Evolutionary conservation across 2,329 filamentous ascomycete genomes (phyloP).

Genomic region (Plenodomus biglobosus): DNA sequence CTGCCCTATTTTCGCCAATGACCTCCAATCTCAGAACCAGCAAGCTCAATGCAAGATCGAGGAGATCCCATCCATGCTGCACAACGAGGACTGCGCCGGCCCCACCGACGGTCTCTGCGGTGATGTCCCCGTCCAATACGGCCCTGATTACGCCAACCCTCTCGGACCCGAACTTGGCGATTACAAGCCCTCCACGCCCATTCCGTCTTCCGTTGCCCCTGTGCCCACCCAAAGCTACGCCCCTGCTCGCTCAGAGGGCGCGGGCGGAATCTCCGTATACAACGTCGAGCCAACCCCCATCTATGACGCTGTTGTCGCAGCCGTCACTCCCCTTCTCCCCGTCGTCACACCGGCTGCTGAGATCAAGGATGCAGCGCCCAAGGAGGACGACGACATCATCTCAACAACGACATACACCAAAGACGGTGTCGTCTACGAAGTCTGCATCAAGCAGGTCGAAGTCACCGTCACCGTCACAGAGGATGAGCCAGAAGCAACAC

Average conservation of each 20-base stretch:
- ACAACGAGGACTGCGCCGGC: slow-evolving; percentile 61
- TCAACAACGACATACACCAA: slow-evolving; percentile 48
- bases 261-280: slow-evolving; percentile 40
- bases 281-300: slow-evolving; percentile 19
- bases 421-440: slow-evolving; percentile 48
- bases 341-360: slow-evolving; percentile 27
- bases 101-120: slow-evolving; percentile 67
- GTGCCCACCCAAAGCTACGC: slow-evolving; percentile 42
- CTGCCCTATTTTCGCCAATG: slow-evolving; percentile 66
- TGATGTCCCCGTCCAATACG: slow-evolving; percentile 53
- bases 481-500: slow-evolving; percentile 15
- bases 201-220: slow-evolving; percentile 19
- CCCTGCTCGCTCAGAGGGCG: slow-evolving; percentile 31
- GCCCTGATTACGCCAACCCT: slow-evolving; percentile 46
- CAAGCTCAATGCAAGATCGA: slow-evolving; percentile 64
- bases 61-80: slow-evolving; percentile 56
- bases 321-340: slow-evolving; percentile 11
- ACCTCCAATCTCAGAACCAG: slow-evolving; percentile 60
- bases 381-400: slow-evolving; percentile 28
- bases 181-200: slow-evolving; percentile 25
- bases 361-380: slow-evolving; percentile 5
- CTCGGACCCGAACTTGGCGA: slow-evolving; percentile 24
- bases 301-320: slow-evolving; percentile 5
- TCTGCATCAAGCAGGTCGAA: slow-evolving; percentile 49
- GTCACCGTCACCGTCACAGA: slow-evolving; percentile 46